Percentiles rank a stretch among this genome's conserved stretches.
These are phyloP conservation scores for Termitomyces sp. DNA, from an alignment of 768 basidiomycete species.

Conservation along the genomic window DNA sequence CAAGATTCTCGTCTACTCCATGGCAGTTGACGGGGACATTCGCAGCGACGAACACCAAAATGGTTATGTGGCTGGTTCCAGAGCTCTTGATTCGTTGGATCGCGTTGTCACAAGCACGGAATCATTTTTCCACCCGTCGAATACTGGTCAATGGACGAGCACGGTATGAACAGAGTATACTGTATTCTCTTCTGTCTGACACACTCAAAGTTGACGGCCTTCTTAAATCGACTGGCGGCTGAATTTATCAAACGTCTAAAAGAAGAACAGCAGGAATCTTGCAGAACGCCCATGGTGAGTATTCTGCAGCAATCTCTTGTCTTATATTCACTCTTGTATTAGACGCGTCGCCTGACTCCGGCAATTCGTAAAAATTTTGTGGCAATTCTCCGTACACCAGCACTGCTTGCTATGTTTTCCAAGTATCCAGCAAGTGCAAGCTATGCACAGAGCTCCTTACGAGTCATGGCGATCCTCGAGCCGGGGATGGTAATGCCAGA, in stretches of 20 bases:
- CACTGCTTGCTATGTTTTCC: slow-evolving; percentile 87
- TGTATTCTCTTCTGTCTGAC: slow-evolving; percentile 6
- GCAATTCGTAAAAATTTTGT: slow-evolving; percentile 83
- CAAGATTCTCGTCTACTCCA: slow-evolving; percentile 84
- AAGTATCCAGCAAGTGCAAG: slow-evolving; percentile 79
- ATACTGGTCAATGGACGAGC: slow-evolving; percentile 81
- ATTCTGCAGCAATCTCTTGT: neutral
- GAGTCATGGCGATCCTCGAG: slow-evolving; percentile 74
- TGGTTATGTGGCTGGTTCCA: slow-evolving; percentile 78
- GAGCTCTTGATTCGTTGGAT: slow-evolving; percentile 83
- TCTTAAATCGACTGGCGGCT: slow-evolving; percentile 65
- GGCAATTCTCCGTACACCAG: slow-evolving; percentile 75
- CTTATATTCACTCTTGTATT: neutral
- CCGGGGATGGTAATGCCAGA: slow-evolving; percentile 87
- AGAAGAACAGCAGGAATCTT: slow-evolving; percentile 73
- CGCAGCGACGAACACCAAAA: slow-evolving; percentile 40
- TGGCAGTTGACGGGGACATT: slow-evolving; percentile 74
- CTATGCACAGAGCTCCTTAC: slow-evolving; percentile 79
- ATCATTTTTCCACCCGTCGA: slow-evolving; percentile 93
- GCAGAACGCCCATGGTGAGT: slow-evolving; percentile 74
- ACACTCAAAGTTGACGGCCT: slow-evolving; percentile 50
- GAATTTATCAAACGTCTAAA: slow-evolving; percentile 80
- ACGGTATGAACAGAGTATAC: slow-evolving; percentile 34
- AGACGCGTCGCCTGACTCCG: slow-evolving; percentile 78
- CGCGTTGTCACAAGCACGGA: slow-evolving; percentile 90